Percentiles rank a stretch among this genome's conserved stretches.
phyloP scores from a whole-genome alignment of 768 basidiomycete species.

The Russula emetica region DNA sequence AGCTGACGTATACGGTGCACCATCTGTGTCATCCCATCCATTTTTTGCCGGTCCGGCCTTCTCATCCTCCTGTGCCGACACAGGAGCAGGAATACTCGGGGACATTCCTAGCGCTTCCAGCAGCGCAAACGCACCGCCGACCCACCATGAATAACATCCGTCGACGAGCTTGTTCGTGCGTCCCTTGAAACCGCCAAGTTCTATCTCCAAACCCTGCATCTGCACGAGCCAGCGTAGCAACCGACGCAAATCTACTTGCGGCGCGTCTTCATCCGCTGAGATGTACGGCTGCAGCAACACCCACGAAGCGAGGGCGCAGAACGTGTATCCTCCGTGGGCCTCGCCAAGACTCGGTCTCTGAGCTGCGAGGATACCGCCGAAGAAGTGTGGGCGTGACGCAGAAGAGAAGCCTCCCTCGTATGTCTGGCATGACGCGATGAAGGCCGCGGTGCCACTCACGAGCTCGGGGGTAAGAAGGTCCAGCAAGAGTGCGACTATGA shows the following conservation, averaged over 20 bases:
- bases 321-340: constrained; percentile 97
- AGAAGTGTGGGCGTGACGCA: constrained; percentile 65
- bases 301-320: constrained; percentile 86
- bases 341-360: constrained; percentile 79
- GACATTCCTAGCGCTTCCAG: constrained; percentile 56
- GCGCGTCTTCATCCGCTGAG: constrained; percentile 30
- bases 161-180: constrained; percentile 98
- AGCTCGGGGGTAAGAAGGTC: constrained; percentile 88
- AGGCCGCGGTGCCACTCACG: constrained; percentile 65
- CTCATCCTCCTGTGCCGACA: constrained; percentile 35
- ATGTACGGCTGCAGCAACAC: constrained; percentile 64
- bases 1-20: constrained; percentile 36
- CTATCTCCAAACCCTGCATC: constrained; percentile 79
- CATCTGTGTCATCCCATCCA: constrained; percentile 71
- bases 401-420: constrained; percentile 96
- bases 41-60: constrained; percentile 44
- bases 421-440: constrained; percentile 88
- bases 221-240: constrained; percentile 77
- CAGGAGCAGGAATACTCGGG: constrained; percentile 20
- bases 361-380: constrained; percentile 17
- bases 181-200: constrained; percentile 90
- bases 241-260: constrained; percentile 51
- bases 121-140: constrained; percentile 80
- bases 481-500: constrained; percentile 76
- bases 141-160: constrained; percentile 99